Evolutionary conservation across 2,329 filamentous ascomycete species (phyloP), one percentile per base, ranked within the genome.

Genomic region (Stagonosporopsis chrysanthemi): DNA sequence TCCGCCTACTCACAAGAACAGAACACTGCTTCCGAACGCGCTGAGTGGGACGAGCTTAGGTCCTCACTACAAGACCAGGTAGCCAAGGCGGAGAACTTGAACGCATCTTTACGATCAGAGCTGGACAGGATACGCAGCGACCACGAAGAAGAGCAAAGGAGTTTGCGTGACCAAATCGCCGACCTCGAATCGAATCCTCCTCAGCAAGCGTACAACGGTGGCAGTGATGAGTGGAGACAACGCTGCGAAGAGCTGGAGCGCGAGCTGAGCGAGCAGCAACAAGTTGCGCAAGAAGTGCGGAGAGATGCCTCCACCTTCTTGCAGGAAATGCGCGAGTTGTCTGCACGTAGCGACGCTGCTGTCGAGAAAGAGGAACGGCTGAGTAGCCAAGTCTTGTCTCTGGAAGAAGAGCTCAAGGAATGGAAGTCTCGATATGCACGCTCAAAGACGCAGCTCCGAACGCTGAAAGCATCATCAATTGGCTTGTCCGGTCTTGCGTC

Each of bases 391-490:
- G 88, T 97, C 29, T 84, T 90, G 54, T 82, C 85, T 52, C 83
- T 99, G 6, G 91, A 97, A 76, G 82, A 86, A 22, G 92, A 98
- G 72, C 87, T 96, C 43, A 89, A 90, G 52, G 88, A 93, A 47
- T 99, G 95, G 95, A 92, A 92, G 72, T 87, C 89, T 66, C 90
- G 93, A 42, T 98, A 97, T 72, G 90, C 92, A 24, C 90, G 89
- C 65, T 85, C 91, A 35, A 97, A 96, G 80, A 91, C 94, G 2
- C 93, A 97, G 75, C 81, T 96, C 45, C 87, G 93, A 48, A 90
- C 85, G 69, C 83, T 97, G 73, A 88, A 92, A 48, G 88, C 90
- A 6, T 91, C 91, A 0, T 95, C 92, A 0, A 86, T 90, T 59
- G 91, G 91, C 12, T 80, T 96, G 40, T 80, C 84, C 40, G 86